These are phyloP conservation scores for Fusarium miscanthi DNA, from an alignment of 2,329 filamentous ascomycete species.

Conservation along the genomic window DNA sequence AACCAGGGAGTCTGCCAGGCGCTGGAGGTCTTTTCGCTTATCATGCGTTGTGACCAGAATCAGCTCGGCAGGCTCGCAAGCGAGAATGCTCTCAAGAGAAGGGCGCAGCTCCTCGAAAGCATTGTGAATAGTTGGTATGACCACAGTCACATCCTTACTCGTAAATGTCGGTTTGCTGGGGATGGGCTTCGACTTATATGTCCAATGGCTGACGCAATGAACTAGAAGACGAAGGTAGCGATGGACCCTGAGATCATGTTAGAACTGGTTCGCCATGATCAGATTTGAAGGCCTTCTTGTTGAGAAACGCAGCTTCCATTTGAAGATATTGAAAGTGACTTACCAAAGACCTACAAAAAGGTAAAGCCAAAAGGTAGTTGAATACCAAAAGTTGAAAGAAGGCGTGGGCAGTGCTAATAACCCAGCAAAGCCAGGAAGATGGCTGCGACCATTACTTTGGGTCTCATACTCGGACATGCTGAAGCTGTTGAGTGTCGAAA, in stretches of 20 bases:
- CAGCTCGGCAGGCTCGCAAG: slow-evolving; percentile 75
- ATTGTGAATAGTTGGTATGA: slow-evolving; percentile 92
- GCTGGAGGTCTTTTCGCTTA: slow-evolving; percentile 75
- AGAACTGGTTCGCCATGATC: slow-evolving; percentile 15
- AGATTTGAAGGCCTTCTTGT: background rate
- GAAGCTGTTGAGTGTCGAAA: slow-evolving; percentile 19
- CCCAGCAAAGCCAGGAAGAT: slow-evolving; percentile 29
- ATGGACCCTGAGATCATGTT: slow-evolving; percentile 72
- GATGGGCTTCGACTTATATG: slow-evolving; percentile 85
- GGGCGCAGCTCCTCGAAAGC: slow-evolving; percentile 84
- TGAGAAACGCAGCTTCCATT: background rate
- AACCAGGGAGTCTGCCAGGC: slow-evolving; percentile 71
- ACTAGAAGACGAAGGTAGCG: slow-evolving; percentile 88
- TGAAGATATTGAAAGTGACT: slow-evolving; percentile 38
- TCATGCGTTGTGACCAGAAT: slow-evolving; percentile 89
- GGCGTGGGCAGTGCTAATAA: slow-evolving; percentile 34
- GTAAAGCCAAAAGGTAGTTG: slow-evolving; percentile 60
- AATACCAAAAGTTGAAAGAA: slow-evolving; percentile 53
- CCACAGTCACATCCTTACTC: slow-evolving; percentile 87
- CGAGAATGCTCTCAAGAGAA: slow-evolving; percentile 81
- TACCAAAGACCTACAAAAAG: slow-evolving; percentile 61
- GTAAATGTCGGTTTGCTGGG: slow-evolving; percentile 84
- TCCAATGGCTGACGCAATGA: slow-evolving; percentile 87
- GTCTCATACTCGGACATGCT: slow-evolving; percentile 39
- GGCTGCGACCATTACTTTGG: slow-evolving; percentile 23